Evolutionary conservation across 805 yeast species (phyloP).

Genomic region (Ogataea salicorniae): DNA sequence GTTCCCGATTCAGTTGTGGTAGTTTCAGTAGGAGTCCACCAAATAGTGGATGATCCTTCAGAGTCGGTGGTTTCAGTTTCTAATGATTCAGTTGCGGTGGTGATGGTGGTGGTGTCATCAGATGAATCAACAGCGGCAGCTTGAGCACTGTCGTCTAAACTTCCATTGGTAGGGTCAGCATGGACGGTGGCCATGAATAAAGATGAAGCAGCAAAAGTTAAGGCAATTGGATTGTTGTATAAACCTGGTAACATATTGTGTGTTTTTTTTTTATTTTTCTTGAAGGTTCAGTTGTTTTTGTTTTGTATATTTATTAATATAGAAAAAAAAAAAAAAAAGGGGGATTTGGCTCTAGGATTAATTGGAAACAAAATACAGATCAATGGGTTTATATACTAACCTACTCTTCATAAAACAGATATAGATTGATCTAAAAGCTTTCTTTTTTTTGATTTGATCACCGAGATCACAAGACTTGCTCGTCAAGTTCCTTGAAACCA

Average conservation of each 20-base stretch:
- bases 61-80: background rate
- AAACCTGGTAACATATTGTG: conserved; percentile 7
- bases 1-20: conserved; percentile 11
- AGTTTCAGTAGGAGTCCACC: conserved; percentile 12
- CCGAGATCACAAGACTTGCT: background rate
- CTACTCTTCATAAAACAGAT: too few relatives aligned
- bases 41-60: conserved; percentile 12
- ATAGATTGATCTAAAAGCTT: too few relatives aligned
- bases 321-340: background rate
- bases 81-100: conserved; percentile 2
- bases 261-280: background rate
- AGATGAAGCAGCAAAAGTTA: conserved; percentile 10
- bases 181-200: conserved; percentile 3
- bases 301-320: background rate
- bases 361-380: too few relatives aligned
- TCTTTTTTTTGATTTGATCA: background rate
- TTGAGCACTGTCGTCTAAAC: conserved; percentile 13
- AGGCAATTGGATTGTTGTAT: conserved; percentile 4
- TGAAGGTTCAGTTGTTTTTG: too few relatives aligned
- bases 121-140: conserved; percentile 3
- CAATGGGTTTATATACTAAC: too few relatives aligned
- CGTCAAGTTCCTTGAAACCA: background rate
- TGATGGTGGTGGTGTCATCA: conserved; percentile 3
- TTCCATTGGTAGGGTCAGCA: conserved; percentile 10
- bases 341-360: too few relatives aligned